These are phyloP conservation scores for Nicotiana sylvestris DNA, from an alignment of 257 asterid genomes.

Conservation along the genomic window DNA sequence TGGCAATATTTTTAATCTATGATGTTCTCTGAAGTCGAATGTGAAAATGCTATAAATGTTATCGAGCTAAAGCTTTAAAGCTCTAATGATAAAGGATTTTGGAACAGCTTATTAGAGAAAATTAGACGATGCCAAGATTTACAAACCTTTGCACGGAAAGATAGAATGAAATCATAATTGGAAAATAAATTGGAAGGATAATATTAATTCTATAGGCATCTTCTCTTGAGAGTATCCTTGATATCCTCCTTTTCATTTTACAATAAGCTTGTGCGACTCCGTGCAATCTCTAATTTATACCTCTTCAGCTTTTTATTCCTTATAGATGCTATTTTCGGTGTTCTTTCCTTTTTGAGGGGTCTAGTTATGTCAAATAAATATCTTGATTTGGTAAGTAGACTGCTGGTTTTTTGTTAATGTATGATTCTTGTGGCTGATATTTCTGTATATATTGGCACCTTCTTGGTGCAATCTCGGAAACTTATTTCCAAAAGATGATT, in stretches of 20 bases:
- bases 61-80: neutral
- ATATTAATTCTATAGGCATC: neutral
- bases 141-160: neutral
- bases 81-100: neutral
- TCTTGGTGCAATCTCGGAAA: slow-evolving; percentile 2
- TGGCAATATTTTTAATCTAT: neutral
- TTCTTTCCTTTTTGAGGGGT: neutral
- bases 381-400: slow-evolving; percentile 2
- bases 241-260: neutral
- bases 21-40: neutral
- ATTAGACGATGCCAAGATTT: neutral
- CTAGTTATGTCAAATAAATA: neutral
- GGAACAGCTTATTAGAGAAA: slow-evolving; percentile 4
- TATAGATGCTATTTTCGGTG: neutral
- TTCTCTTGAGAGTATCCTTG: slow-evolving; percentile 1
- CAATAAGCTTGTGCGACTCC: neutral
- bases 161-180: neutral
- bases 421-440: neutral
- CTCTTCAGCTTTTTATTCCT: neutral
- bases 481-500: neutral
- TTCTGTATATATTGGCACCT: neutral
- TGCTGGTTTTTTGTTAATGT: neutral
- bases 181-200: neutral
- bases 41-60: neutral
- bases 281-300: neutral